phyloP scores from a whole-genome alignment of 306 rosid species.

The Vigna reflexopilosa region DNA sequence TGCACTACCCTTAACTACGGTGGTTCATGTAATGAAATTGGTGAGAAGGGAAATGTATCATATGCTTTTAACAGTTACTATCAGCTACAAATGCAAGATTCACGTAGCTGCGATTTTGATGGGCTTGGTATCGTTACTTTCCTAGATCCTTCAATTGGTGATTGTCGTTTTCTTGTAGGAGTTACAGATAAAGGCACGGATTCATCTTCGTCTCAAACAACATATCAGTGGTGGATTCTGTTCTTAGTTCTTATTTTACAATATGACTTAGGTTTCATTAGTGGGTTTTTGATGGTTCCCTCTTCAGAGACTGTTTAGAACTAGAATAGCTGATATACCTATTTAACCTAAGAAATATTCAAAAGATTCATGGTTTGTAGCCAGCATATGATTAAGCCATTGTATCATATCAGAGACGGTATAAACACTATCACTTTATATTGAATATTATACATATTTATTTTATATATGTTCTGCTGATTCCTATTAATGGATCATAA shows the following conservation, averaged over 20 bases:
- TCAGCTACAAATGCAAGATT: slow-evolving; percentile 87
- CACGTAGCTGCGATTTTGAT: slow-evolving; percentile 80
- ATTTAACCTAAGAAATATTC: slow-evolving; percentile 48
- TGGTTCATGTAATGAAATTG: slow-evolving; percentile 90
- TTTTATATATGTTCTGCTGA: slow-evolving; percentile 25
- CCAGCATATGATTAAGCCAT: slow-evolving; percentile 43
- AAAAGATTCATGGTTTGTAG: slow-evolving; percentile 50
- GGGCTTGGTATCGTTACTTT: slow-evolving; percentile 90
- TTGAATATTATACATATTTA: slow-evolving; percentile 41
- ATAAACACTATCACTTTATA: slow-evolving; percentile 37
- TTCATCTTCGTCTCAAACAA: slow-evolving; percentile 54
- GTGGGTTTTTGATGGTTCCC: slow-evolving; percentile 64
- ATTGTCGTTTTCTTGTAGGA: slow-evolving; percentile 85
- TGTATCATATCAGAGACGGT: slow-evolving; percentile 46
- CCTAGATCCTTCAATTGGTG: slow-evolving; percentile 84
- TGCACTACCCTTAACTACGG: slow-evolving; percentile 93
- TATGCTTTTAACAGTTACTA: slow-evolving; percentile 97
- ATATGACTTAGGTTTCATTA: slow-evolving; percentile 53
- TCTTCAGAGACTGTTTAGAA: slow-evolving; percentile 49
- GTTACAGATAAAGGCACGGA: slow-evolving; percentile 61
- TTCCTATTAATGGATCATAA: slow-evolving; percentile 11
- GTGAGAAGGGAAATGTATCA: slow-evolving; percentile 85
- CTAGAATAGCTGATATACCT: slow-evolving; percentile 48
- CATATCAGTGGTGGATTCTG: slow-evolving; percentile 42
- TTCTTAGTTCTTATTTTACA: slow-evolving; percentile 52